Conservation (phyloP, 768 basidiomycete species). For the Lactifluus volemus region DNA sequence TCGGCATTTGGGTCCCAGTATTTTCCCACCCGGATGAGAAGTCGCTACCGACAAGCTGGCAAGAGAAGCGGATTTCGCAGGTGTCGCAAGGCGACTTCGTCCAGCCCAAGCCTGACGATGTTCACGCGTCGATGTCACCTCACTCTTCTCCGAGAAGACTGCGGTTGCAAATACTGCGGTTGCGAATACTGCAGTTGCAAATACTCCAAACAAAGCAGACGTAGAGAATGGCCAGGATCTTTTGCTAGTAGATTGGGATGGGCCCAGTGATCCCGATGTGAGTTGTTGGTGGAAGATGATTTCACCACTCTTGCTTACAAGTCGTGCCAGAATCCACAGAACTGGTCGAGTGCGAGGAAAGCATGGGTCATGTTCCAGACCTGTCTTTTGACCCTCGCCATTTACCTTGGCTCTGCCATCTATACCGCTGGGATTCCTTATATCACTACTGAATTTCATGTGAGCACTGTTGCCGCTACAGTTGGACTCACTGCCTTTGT, state of each 20-base stretch:
- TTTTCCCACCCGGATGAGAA: constrained; percentile 20
- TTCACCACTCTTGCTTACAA: not conserved
- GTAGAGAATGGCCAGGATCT: constrained; percentile 17
- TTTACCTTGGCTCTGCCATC: constrained; percentile 31
- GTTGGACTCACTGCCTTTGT: constrained; percentile 28
- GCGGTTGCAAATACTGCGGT: not conserved
- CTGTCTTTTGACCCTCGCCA: constrained; percentile 28
- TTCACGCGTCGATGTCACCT: not conserved
- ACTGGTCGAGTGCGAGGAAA: constrained; percentile 27
- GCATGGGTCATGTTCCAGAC: constrained; percentile 28
- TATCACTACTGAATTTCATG: constrained; percentile 24
- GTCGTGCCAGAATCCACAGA: constrained; percentile 5
- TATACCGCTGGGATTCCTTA: constrained; percentile 26
- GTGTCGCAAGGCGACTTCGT: not conserved
- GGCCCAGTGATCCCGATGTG: constrained; percentile 19
- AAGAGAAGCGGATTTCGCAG: constrained; percentile 6
- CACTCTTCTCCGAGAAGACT: not conserved
- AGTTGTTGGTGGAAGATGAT: not conserved
- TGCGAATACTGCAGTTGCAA: not conserved
- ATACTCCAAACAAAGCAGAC: not conserved
- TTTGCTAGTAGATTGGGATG: constrained; percentile 24
- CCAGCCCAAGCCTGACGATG: not conserved
- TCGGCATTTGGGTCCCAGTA: constrained; percentile 20
- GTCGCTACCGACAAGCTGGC: constrained; percentile 13
- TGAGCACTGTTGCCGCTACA: constrained; percentile 25